phyloP scores from a whole-genome alignment of 2,329 filamentous ascomycete species.

The Bipolaris sorokiniana region DNA sequence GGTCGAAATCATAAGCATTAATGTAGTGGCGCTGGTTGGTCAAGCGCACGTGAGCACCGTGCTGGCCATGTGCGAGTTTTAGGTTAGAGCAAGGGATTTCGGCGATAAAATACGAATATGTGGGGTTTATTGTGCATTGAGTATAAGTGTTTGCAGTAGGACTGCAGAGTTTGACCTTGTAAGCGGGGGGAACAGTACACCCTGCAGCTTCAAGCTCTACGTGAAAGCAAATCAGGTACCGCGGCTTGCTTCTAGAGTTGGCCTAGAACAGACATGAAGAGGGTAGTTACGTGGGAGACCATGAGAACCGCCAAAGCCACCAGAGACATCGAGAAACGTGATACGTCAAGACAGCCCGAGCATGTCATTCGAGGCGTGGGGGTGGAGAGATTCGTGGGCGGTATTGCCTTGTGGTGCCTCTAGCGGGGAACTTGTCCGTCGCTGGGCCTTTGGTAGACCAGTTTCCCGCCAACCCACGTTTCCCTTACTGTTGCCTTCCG shows the following conservation, averaged over 20 bases:
- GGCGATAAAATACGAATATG: constrained; percentile 1
- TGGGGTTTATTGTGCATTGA: constrained; percentile 2
- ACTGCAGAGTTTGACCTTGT: not conserved
- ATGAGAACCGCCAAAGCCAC: not conserved
- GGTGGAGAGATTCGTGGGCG: not conserved
- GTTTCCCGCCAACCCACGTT: constrained; percentile 69
- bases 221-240: not conserved
- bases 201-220: not conserved
- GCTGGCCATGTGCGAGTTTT: constrained; percentile 26
- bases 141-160: not conserved
- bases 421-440: constrained; percentile 16
- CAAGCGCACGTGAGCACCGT: constrained; percentile 27
- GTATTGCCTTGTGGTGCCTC: not conserved
- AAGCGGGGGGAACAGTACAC: not conserved
- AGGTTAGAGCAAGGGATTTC: constrained; percentile 6
- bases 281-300: not conserved
- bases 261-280: not conserved
- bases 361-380: constrained; percentile 2
- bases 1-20: constrained; percentile 10
- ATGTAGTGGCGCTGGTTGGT: constrained; percentile 25
- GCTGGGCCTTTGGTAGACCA: constrained; percentile 42
- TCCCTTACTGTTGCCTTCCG: constrained; percentile 64
- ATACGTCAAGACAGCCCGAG: not conserved
- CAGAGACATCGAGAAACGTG: not conserved
- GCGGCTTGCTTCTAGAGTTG: not conserved